Base-by-base conservation (phyloP, 2,329 filamentous ascomycete genomes). In the Fusarium sp. region DNA sequence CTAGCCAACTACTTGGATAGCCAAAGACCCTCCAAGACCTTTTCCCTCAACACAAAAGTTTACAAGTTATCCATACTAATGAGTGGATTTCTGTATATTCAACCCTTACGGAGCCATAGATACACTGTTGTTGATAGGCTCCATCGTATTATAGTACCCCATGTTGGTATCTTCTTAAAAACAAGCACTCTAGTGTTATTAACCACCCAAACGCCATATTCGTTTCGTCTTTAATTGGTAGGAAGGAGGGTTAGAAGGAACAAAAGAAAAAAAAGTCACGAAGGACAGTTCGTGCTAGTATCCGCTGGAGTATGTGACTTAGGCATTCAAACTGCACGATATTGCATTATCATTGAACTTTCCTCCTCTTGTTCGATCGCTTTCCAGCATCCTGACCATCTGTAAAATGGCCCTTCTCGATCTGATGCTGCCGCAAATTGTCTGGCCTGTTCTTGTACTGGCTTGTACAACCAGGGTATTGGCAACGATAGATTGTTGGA, bases 341-440 rank as follows among this genome's bases (percentile, higher is more conserved):
- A 16, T 54, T 41, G 18, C 36, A 8, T 15, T 8, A 40, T 69
- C 56, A 69, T n/a, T 70, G 65, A 41, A 77, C 67, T 78, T 82
- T 85, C 78, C 83, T 85, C 71, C 83, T 79, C 76, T 87, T 87
- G 36, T 73, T 80, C 3, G 82, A 81, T 59, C 83, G 77, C 55
- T 79, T 74, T 13, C 53, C 64, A 6, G 62, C 61, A 9, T 80
- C 80, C 26, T 83, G 80, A 4, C 77, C 79, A 11, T 82, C 80
- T n/a, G 85, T 79, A 64, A 85, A 87, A 66, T 88, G 86, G 0
- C 80, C 80, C 78, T 87, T 87, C 61, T 86, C 84, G 34, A 85
- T 81, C 74, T 86, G 84, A 70, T 88, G 86, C 72, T 87, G 84
- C 60, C 83, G 79, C 65, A 88, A 74, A 57, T 88, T 88, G 70